Conservation (phyloP, 2,329 filamentous ascomycete species). For the Fusarium sp. region DNA sequence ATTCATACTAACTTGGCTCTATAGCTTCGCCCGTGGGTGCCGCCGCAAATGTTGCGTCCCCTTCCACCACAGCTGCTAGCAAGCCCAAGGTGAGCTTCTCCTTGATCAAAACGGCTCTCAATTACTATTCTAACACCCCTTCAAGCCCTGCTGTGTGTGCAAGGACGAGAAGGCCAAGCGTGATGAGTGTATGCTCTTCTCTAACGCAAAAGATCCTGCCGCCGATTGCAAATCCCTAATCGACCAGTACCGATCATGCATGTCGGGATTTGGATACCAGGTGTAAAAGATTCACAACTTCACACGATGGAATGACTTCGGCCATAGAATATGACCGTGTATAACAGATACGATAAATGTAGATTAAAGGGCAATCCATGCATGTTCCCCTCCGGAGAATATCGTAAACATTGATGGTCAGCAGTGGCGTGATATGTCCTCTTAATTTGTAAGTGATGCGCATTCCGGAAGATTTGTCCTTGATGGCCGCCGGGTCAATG, state of each 20-base stretch:
- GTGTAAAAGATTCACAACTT: conserved; percentile 50
- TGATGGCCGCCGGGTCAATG: neutral
- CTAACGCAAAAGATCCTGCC: conserved; percentile 81
- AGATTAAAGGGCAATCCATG: conserved; percentile 38
- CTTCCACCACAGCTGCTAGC: conserved; percentile 41
- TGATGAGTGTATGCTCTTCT: conserved; percentile 99
- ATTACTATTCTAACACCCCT: conserved; percentile 11
- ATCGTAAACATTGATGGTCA: neutral
- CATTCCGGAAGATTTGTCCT: neutral
- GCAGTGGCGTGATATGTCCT: conserved; percentile 36
- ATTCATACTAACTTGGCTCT: conserved; percentile 3
- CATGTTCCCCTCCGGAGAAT: conserved; percentile 35
- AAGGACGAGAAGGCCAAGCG: conserved; percentile 91
- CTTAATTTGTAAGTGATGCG: neutral
- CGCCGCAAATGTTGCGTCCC: conserved; percentile 43
- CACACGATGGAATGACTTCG: neutral
- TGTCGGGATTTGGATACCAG: conserved; percentile 93
- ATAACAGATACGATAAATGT: conserved; percentile 38
- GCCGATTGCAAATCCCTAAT: conserved; percentile 85
- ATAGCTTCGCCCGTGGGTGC: conserved; percentile 38
- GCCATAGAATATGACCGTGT: conserved; percentile 31
- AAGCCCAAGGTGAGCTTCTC: conserved; percentile 56
- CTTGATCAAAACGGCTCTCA: conserved; percentile 11
- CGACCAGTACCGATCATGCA: conserved; percentile 87
- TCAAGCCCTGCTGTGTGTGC: conserved; percentile 97